Evolutionary conservation across 129 eudicot species (phyloP).

Genomic region (Chrysanthemum seticuspe): DNA sequence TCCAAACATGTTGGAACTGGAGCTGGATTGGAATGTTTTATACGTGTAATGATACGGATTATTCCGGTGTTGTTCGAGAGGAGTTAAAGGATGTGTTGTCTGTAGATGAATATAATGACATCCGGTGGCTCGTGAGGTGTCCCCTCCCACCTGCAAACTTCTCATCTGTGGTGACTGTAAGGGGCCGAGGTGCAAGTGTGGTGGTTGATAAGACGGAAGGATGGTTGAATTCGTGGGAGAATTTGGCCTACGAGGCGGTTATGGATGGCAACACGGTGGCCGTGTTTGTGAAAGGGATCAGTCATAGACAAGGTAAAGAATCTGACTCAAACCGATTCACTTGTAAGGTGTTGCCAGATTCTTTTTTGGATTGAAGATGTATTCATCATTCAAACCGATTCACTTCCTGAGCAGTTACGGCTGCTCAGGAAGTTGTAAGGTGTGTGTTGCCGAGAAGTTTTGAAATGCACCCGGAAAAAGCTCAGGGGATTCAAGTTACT

Average conservation of each 20-base stretch:
- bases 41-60: constrained; percentile 24
- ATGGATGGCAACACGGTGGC: constrained; percentile 57
- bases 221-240: constrained; percentile 59
- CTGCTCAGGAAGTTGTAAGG: constrained; percentile 94
- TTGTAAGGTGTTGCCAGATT: no score
- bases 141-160: no score
- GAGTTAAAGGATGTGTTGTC: constrained; percentile 41
- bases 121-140: no score
- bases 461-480: constrained; percentile 43
- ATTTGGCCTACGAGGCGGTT: constrained; percentile 67
- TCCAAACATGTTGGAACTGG: neutral
- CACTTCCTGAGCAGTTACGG: constrained; percentile 72
- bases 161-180: constrained; percentile 38
- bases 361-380: constrained; percentile 63
- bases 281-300: constrained; percentile 87
- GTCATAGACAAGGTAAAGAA: constrained; percentile 59
- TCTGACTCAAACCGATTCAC: constrained; percentile 68
- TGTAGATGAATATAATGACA: constrained; percentile 51
- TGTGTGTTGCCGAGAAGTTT: constrained; percentile 68
- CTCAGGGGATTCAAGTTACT: constrained; percentile 55
- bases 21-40: constrained; percentile 56
- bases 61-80: constrained; percentile 5
- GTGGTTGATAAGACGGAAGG: constrained; percentile 19
- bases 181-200: constrained; percentile 11
- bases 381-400: no score